Evolutionary conservation across 345 rosid genomes (phyloP).

Genomic region (Brassica cretica): DNA sequence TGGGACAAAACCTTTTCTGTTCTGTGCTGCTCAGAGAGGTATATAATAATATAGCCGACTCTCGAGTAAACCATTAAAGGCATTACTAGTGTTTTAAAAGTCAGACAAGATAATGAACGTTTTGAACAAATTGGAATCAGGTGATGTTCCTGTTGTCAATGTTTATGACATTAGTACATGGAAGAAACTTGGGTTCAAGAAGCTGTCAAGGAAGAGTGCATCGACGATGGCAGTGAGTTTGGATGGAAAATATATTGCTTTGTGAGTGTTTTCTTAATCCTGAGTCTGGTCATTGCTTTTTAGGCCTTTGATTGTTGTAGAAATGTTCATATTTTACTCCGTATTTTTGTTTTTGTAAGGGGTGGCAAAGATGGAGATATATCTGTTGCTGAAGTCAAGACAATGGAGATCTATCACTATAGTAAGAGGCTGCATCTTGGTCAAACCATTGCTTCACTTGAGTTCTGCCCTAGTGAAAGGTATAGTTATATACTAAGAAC

Average conservation of each 20-base stretch:
- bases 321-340: background rate
- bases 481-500: too few species aligned
- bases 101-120: constrained; percentile 4
- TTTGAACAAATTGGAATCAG: constrained; percentile 45
- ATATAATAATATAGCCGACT: background rate
- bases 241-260: constrained; percentile 93
- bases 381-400: constrained; percentile 79
- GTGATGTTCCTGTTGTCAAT: constrained; percentile 62
- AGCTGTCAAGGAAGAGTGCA: constrained; percentile 80
- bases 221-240: constrained; percentile 79
- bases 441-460: constrained; percentile 62
- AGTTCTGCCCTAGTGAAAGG: constrained; percentile 86
- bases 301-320: constrained; percentile 3
- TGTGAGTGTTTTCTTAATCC: constrained; percentile 52
- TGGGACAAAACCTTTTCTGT: constrained; percentile 89
- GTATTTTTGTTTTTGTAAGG: constrained; percentile 29
- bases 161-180: constrained; percentile 92
- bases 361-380: constrained; percentile 95
- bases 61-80: background rate
- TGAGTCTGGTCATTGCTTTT: background rate
- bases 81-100: background rate
- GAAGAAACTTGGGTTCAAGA: constrained; percentile 88
- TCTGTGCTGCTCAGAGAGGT: constrained; percentile 84
- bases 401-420: constrained; percentile 86
- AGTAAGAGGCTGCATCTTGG: constrained; percentile 92